Evolutionary conservation across 2,329 filamentous ascomycete species (phyloP).

Genomic region (Botrytis cinerea): DNA sequence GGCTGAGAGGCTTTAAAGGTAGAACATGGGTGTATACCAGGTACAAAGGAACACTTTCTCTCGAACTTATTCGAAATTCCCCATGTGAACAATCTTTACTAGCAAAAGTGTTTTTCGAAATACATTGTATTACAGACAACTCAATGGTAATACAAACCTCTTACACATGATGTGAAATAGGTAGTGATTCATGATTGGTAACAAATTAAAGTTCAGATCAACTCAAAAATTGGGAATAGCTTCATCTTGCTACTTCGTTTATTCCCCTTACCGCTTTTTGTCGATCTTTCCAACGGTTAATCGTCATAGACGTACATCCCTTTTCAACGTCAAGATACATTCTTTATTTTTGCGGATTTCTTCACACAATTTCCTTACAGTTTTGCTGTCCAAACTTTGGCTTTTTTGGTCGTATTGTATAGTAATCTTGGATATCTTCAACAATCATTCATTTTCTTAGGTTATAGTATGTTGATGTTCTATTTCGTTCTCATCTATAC

Average conservation of each 20-base stretch:
- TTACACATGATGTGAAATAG: neutral
- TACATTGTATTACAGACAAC: neutral
- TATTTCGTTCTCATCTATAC: constrained; percentile 46
- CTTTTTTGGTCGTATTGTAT: neutral
- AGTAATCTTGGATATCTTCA: neutral
- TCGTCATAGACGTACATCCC: neutral
- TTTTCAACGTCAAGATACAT: neutral
- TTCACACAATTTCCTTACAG: neutral
- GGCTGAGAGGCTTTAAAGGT: neutral
- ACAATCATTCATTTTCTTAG: neutral
- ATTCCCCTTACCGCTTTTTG: neutral
- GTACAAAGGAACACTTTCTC: neutral
- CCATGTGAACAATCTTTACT: neutral
- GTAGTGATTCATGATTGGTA: neutral
- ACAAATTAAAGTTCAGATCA: neutral
- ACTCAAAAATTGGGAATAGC: neutral
- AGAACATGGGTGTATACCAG: neutral
- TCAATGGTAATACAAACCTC: neutral
- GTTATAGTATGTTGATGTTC: neutral
- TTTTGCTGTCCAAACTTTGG: neutral
- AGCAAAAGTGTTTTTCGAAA: neutral
- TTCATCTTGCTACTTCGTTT: neutral
- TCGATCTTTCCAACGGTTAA: neutral
- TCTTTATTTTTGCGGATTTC: too few species aligned
- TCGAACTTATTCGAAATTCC: neutral